Base-by-base conservation (phyloP, 139 green algal species). In the Auxenochlorella pyrenoidosa region DNA sequence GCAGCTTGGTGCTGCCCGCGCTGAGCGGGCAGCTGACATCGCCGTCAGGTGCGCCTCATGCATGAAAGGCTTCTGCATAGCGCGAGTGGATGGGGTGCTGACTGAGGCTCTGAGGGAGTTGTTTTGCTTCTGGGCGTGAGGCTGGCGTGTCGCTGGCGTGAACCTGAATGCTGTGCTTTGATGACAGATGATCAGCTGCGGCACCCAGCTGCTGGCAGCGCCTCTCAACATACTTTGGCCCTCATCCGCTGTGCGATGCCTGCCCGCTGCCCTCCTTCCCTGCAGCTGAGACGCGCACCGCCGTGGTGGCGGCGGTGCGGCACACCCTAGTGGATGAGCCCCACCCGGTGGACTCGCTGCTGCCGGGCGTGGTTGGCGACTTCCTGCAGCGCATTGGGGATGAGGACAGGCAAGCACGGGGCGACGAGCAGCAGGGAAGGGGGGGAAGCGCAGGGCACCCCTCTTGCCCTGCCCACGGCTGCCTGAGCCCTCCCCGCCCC, bases 351-450 rank as follows among this genome's bases (percentile, higher is more conserved):
- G 96, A 98, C 54, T 89, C 87, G 0, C 44, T 76, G 70, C 93
- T 99, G 85, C 84, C 84, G 2, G 82, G 63, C 47, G 79, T 83
- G 22, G 85, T 96, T 83, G 81, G 83, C 3, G 79, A 79, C 79
- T 94, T 98, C 86, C 93, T 99, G 59, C 43, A 60, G 32, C 83
- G 94, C 28, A 93, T 97, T 44, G 65, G 58, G 6, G 95, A 98
- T 70, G 79, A 30, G 28, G 41, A 63, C 41, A 44, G 34, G 70
- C 19, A n/a, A 32, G 70, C 16, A 19, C 19, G 28, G 19, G 16
- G 12, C 16, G 54, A 63, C 22, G 16, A 8, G 15, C 54, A 22
- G 18, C 22, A 13, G 54, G 18, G 1, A 71, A 1, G 63, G 26
- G 12, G 26, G 63, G 36, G 2, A 51, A 8, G 15, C 18, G 70